phyloP scores from a whole-genome alignment of 148 eudicot genomes.

The Polygonum maritimum region DNA sequence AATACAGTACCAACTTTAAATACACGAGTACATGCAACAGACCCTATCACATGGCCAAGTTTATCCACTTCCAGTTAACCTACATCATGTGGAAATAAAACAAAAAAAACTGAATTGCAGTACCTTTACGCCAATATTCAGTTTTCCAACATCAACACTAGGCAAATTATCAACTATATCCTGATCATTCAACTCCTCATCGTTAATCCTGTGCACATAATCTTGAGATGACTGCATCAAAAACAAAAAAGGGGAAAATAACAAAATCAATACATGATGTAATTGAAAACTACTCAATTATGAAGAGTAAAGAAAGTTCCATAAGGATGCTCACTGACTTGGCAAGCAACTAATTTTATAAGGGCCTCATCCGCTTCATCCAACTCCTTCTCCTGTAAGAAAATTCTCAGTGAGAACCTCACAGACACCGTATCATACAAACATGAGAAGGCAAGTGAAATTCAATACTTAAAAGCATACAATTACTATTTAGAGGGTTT shows the following conservation, averaged over 20 bases:
- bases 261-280: neutral
- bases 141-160: slow-evolving; percentile 23
- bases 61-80: neutral
- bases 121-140: slow-evolving; percentile 32
- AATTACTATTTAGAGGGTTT: neutral
- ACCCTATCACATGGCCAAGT: neutral
- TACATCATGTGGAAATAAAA: neutral
- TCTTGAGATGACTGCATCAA: slow-evolving; percentile 46
- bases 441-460: neutral
- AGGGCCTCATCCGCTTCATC: slow-evolving; percentile 91
- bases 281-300: neutral
- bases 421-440: neutral
- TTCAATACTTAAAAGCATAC: neutral
- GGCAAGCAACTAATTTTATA: slow-evolving; percentile 49
- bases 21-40: neutral
- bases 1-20: neutral
- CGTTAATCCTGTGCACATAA: slow-evolving; percentile 43
- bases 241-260: neutral
- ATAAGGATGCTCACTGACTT: slow-evolving; percentile 30
- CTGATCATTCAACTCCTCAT: slow-evolving; percentile 68
- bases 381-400: slow-evolving; percentile 47
- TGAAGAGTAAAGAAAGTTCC: neutral
- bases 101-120: slow-evolving; percentile 13
- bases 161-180: slow-evolving; percentile 27
- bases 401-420: neutral